A percentile compares a stretch with the other conserved stretches of the same genome.
These are phyloP conservation scores for Xylaria multiplex DNA, from an alignment of 2,329 filamentous ascomycete genomes.

Conservation along the genomic window DNA sequence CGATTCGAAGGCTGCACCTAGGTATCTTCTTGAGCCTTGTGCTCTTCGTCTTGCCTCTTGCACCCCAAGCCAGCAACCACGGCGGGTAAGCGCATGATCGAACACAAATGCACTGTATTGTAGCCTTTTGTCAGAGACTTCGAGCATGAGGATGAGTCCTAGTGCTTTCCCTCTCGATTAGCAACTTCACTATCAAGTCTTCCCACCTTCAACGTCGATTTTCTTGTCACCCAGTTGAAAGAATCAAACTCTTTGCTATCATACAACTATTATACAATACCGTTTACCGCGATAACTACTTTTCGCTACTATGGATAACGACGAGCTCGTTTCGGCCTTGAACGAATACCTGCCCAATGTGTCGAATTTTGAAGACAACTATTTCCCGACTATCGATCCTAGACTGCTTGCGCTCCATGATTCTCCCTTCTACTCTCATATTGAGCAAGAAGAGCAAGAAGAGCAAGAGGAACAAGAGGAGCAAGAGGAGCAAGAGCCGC, in stretches of 20 bases:
- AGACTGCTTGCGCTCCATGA: neutral
- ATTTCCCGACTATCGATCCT: conserved; percentile 8
- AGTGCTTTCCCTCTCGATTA: neutral
- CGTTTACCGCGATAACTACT: neutral
- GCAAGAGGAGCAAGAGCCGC: no score
- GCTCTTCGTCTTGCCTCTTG: neutral
- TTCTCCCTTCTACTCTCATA: neutral
- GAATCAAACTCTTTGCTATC: neutral
- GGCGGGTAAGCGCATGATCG: no score
- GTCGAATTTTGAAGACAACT: neutral
- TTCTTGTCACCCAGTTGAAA: neutral
- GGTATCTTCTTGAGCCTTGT: no score
- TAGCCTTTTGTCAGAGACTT: neutral
- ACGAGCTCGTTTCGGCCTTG: neutral
- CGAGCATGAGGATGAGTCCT: no score
- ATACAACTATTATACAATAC: neutral
- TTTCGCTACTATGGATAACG: neutral
- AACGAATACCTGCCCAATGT: neutral
- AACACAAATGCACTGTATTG: neutral
- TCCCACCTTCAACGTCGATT: neutral
- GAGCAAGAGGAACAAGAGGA: no score
- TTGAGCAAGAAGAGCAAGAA: conserved; percentile 9
- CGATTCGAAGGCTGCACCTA: neutral
- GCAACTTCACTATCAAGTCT: neutral
- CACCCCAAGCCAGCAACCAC: conserved; percentile 1